Evolutionary conservation across 305 asterid species (phyloP).

Genomic region (Stenogyne calaminthoides): DNA sequence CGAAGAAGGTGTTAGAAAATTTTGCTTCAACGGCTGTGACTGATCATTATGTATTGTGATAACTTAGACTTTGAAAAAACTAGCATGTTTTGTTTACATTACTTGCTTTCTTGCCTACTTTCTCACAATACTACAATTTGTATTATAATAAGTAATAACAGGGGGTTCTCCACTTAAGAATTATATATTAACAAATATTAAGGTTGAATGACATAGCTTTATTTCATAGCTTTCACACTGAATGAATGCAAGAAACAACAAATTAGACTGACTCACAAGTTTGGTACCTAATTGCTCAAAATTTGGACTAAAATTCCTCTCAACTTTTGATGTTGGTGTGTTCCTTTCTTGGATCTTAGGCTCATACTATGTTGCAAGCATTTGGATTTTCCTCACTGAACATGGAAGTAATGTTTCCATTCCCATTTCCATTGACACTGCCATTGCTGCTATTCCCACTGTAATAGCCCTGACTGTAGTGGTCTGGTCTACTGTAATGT

Average conservation of each 20-base stretch:
- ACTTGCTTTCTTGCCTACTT: not conserved
- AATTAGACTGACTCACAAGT: slow-evolving; percentile 46
- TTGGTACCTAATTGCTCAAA: slow-evolving; percentile 40
- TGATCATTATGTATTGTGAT: not conserved
- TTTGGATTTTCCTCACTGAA: slow-evolving; percentile 92
- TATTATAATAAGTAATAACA: not conserved
- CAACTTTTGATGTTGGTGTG: not conserved
- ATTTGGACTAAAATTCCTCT: slow-evolving; percentile 19
- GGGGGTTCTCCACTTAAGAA: slow-evolving; percentile 6
- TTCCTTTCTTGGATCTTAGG: not conserved
- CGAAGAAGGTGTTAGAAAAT: no score
- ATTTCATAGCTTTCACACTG: slow-evolving; percentile 39
- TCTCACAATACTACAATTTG: not conserved
- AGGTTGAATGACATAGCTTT: slow-evolving; percentile 26
- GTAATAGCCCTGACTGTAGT: slow-evolving; percentile 47
- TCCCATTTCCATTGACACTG: slow-evolving; percentile 14
- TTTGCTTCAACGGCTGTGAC: no score
- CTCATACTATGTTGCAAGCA: slow-evolving; percentile 68
- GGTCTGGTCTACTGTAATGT: slow-evolving; percentile 48
- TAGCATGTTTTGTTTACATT: not conserved
- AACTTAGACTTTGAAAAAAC: slow-evolving; percentile 6
- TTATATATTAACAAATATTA: slow-evolving; percentile 14
- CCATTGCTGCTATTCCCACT: slow-evolving; percentile 33
- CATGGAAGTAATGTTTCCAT: slow-evolving; percentile 61
- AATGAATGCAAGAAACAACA: slow-evolving; percentile 39